Percentiles rank a stretch among this genome's conserved stretches.
phyloP scores from a whole-genome alignment of 768 basidiomycete genomes.

The Auricularia cornea region DNA sequence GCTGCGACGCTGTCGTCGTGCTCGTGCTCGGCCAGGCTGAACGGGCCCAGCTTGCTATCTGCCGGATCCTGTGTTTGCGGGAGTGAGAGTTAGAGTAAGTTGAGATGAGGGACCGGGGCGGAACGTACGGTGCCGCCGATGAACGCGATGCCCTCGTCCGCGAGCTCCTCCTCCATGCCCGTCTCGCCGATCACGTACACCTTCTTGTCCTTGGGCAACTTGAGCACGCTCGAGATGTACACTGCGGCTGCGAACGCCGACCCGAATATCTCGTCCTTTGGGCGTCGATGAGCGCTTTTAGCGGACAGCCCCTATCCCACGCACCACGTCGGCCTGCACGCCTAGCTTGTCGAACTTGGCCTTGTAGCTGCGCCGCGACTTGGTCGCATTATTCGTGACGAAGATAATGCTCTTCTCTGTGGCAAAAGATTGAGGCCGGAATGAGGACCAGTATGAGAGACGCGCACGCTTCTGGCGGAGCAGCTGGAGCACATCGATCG shows the following conservation, averaged over 20 bases:
- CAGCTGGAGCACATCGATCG: slow-evolving; percentile 60
- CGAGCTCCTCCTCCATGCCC: slow-evolving; percentile 89
- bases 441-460: neutral
- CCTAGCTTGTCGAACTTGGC: slow-evolving; percentile 86
- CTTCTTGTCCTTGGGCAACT: slow-evolving; percentile 83
- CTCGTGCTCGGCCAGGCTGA: slow-evolving; percentile 60
- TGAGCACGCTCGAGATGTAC: slow-evolving; percentile 81
- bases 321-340: slow-evolving; percentile 73
- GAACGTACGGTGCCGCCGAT: slow-evolving; percentile 75
- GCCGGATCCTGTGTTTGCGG: slow-evolving; percentile 66
- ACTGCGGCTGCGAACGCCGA: slow-evolving; percentile 84
- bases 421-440: neutral
- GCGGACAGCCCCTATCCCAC: slow-evolving; percentile 21
- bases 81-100: neutral
- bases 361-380: slow-evolving; percentile 83
- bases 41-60: slow-evolving; percentile 66
- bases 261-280: slow-evolving; percentile 91
- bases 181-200: slow-evolving; percentile 92
- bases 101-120: neutral
- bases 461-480: slow-evolving; percentile 64
- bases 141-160: slow-evolving; percentile 72
- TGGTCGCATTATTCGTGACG: slow-evolving; percentile 96
- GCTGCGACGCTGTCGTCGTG: slow-evolving; percentile 78
- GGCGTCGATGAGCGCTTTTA: neutral
- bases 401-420: slow-evolving; percentile 80